Conservation (phyloP, 2,329 filamentous ascomycete species). For the Aspergillus ochraceus region DNA sequence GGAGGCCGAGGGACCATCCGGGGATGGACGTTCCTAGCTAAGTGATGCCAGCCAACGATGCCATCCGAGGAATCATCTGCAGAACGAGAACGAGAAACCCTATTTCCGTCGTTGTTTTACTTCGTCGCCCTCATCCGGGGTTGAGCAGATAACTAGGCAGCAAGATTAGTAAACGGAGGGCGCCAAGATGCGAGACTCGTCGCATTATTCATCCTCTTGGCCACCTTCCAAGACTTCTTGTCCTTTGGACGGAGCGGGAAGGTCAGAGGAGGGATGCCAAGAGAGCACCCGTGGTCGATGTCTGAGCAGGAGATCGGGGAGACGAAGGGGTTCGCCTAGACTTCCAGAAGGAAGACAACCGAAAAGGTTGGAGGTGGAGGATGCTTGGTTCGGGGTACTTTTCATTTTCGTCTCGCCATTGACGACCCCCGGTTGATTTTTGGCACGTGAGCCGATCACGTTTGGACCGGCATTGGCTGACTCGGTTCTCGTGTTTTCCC, state of each 20-base stretch:
- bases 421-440: not conserved
- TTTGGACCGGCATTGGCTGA: not conserved
- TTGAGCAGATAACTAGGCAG: not conserved
- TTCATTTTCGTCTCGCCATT: not conserved
- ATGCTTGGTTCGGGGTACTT: not conserved
- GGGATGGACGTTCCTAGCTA: not conserved
- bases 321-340: not conserved
- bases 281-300: constrained; percentile 3
- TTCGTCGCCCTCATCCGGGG: too few relatives aligned
- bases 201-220: not conserved
- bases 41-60: not conserved
- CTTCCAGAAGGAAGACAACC: not conserved
- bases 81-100: too few relatives aligned
- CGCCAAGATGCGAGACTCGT: constrained; percentile 2
- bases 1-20: not conserved
- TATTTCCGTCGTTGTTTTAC: too few relatives aligned
- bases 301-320: not conserved
- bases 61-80: too few relatives aligned
- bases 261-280: constrained; percentile 8
- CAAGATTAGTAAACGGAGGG: constrained; percentile 3
- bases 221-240: constrained; percentile 5
- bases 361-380: not conserved
- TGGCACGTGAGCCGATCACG: not conserved
- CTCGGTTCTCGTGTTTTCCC: not conserved
- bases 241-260: constrained; percentile 4